Conservation (phyloP, 2,329 filamentous ascomycete species). For the Lasiodiplodia theobromae region DNA sequence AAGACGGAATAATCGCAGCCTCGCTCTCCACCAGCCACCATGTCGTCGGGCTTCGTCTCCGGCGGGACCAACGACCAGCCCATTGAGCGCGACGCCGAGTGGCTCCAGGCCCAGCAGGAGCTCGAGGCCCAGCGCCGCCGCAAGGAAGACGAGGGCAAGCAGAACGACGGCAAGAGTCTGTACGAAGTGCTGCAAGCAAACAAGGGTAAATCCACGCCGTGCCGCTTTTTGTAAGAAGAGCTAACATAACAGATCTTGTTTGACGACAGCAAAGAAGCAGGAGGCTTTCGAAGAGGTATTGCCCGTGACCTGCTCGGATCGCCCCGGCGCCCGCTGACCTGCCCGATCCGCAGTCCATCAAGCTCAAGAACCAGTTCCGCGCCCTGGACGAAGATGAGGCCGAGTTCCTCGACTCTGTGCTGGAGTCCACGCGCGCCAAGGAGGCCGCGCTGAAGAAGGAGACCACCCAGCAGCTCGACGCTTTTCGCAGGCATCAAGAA, state of each 20-base stretch:
- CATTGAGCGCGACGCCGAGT: constrained; percentile 61
- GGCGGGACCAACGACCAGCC: constrained; percentile 39
- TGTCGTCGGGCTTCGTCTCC: constrained; percentile 34
- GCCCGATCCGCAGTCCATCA: constrained; percentile 52
- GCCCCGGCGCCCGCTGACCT: neutral
- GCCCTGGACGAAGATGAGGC: constrained; percentile 80
- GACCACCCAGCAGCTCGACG: constrained; percentile 64
- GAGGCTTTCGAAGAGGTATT: constrained; percentile 76
- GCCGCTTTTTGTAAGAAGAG: constrained; percentile 7
- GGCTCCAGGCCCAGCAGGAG: constrained; percentile 70
- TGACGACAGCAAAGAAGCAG: constrained; percentile 72
- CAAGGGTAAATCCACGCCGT: constrained; percentile 64
- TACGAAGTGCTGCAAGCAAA: constrained; percentile 82
- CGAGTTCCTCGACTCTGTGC: constrained; percentile 71
- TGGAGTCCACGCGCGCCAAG: constrained; percentile 63
- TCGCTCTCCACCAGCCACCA: neutral
- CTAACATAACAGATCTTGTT: constrained; percentile 44
- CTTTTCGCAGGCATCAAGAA: constrained; percentile 66
- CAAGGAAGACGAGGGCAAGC: constrained; percentile 60
- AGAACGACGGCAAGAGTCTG: constrained; percentile 66
- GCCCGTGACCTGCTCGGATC: neutral
- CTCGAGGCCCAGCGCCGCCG: constrained; percentile 67
- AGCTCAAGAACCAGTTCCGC: constrained; percentile 78
- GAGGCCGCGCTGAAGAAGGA: constrained; percentile 65
- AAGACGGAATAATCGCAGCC: neutral